A percentile compares a stretch with the other conserved stretches of the same genome.
These are phyloP conservation scores for Plasmodium coatneyi DNA, from an alignment of 169 alveolate species.

Conservation along the genomic window DNA sequence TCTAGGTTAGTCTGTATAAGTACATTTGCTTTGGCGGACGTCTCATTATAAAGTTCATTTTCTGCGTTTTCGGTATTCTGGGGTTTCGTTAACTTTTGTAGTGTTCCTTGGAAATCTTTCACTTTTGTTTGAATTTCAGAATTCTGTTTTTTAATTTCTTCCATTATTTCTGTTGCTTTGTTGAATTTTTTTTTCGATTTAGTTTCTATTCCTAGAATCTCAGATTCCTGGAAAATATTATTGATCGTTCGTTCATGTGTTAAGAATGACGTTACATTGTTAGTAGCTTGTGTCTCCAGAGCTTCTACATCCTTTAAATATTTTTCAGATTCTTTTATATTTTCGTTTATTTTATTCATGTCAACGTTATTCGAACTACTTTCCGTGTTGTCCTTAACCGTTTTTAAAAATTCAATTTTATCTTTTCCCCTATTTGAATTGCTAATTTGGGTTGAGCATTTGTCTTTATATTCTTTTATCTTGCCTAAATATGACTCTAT, in stretches of 20 bases:
- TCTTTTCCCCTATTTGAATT: neutral
- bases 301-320: neutral
- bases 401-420: neutral
- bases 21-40: neutral
- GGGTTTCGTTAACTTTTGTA: neutral
- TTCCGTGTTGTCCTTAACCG: neutral
- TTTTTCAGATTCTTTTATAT: neutral
- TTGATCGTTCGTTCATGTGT: neutral
- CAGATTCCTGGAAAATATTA: neutral
- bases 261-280: neutral
- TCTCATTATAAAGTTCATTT: neutral
- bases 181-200: neutral
- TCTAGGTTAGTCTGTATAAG: neutral
- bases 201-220: neutral
- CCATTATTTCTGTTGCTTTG: neutral
- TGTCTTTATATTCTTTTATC: slow-evolving; percentile 6
- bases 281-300: neutral
- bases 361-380: neutral
- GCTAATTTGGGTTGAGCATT: neutral
- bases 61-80: neutral
- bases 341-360: neutral
- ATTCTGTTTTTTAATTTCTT: neutral
- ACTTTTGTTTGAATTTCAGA: neutral
- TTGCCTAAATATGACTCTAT: neutral
- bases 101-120: neutral